These are phyloP conservation scores for Evansstolkia leycettana DNA, from an alignment of 495 filamentous ascomycete genomes.

Conservation along the genomic window DNA sequence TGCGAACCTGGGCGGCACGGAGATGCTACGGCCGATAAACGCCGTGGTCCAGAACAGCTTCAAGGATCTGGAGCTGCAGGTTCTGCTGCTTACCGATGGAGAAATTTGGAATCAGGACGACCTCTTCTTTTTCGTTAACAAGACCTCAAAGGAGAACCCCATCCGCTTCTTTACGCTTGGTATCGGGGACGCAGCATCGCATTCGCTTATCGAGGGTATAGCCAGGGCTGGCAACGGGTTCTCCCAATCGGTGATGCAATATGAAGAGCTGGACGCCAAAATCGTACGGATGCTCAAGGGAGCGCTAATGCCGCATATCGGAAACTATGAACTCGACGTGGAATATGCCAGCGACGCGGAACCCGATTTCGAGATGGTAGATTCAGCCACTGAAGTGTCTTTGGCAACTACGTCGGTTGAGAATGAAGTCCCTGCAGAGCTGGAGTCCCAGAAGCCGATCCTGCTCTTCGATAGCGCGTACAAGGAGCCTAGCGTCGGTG, in stretches of 20 bases:
- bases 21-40: conserved; percentile 44
- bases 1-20: conserved; percentile 54
- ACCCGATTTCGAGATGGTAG: conserved; percentile 45
- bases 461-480: conserved; percentile 42
- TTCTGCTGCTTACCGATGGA: conserved; percentile 63
- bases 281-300: conserved; percentile 62
- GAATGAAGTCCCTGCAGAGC: background rate
- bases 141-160: conserved; percentile 24
- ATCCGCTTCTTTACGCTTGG: conserved; percentile 56
- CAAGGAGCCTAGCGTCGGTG: conserved; percentile 25
- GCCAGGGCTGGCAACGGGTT: conserved; percentile 57
- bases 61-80: conserved; percentile 42
- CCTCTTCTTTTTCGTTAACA: conserved; percentile 39
- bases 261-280: conserved; percentile 49
- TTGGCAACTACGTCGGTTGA: background rate
- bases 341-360: conserved; percentile 37
- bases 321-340: conserved; percentile 46
- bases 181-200: conserved; percentile 48
- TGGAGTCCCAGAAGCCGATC: conserved; percentile 26
- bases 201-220: conserved; percentile 55
- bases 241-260: conserved; percentile 42
- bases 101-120: conserved; percentile 46
- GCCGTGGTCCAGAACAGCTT: conserved; percentile 37
- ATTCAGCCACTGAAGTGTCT: conserved; percentile 36
- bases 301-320: conserved; percentile 47